Percentiles rank a stretch among this genome's conserved stretches.
These are phyloP conservation scores for Barnettozyma populi DNA, from an alignment of 805 yeast genomes.

Conservation along the genomic window DNA sequence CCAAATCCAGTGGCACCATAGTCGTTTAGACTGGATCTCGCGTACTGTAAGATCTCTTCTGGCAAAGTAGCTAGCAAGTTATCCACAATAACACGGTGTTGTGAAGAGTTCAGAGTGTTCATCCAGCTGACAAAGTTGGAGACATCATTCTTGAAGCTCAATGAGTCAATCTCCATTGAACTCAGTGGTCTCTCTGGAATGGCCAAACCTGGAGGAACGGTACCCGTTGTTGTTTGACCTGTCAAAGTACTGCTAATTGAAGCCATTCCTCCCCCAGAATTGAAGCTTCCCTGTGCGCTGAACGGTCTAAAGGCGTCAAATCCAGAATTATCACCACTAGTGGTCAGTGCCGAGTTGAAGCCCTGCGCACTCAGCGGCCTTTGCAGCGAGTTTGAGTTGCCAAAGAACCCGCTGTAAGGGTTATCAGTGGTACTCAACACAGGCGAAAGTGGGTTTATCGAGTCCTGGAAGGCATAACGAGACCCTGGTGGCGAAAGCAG, in stretches of 20 bases:
- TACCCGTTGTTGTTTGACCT: not conserved
- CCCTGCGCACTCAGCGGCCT: conserved; percentile 27
- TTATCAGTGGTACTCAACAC: conserved; percentile 19
- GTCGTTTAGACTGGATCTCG: conserved; percentile 42
- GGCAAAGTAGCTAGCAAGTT: conserved; percentile 45
- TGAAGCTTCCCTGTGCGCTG: conserved; percentile 14
- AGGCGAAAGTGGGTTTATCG: conserved; percentile 22
- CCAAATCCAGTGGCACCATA: conserved; percentile 7
- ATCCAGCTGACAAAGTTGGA: conserved; percentile 47
- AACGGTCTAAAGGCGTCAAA: conserved; percentile 19
- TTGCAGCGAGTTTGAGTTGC: conserved; percentile 6
- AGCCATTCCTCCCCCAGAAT: conserved; percentile 1
- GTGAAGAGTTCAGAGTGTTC: conserved; percentile 43
- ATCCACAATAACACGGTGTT: conserved; percentile 48
- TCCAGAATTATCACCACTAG: not conserved
- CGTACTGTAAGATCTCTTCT: conserved; percentile 45
- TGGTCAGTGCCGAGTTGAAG: conserved; percentile 2
- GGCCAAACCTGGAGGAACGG: not conserved
- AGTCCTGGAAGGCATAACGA: conserved; percentile 24
- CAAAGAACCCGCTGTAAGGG: conserved; percentile 14
- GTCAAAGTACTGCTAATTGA: conserved; percentile 6
- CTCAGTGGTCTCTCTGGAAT: conserved; percentile 27
- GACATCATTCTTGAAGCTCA: conserved; percentile 45
- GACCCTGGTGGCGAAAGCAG: conserved; percentile 38
- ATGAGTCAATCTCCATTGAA: conserved; percentile 26